These are phyloP conservation scores for Sclerotinia borealis DNA, from an alignment of 2,329 filamentous ascomycete species.

Conservation along the genomic window DNA sequence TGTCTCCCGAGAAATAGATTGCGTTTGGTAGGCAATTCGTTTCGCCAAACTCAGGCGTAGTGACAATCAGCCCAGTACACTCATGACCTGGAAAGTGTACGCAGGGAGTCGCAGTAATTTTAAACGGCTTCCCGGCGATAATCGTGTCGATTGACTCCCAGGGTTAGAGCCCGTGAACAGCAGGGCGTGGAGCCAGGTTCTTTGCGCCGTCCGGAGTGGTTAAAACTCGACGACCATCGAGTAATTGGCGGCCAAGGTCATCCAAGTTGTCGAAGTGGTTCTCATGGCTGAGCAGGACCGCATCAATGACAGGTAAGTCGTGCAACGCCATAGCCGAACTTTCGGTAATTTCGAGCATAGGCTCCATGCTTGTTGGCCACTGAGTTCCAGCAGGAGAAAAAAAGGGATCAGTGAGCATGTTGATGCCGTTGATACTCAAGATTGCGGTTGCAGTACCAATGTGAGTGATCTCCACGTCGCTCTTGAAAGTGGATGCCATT, in stretches of 20 bases:
- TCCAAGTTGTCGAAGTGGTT: slow-evolving; percentile 47
- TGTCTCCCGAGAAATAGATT: background rate
- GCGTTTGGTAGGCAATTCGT: background rate
- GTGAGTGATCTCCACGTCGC: slow-evolving; percentile 36
- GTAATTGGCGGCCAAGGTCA: slow-evolving; percentile 38
- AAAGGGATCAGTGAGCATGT: slow-evolving; percentile 41
- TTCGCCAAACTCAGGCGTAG: too few species aligned
- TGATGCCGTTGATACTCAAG: slow-evolving; percentile 38
- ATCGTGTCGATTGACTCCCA: slow-evolving; percentile 21
- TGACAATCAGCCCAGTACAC: background rate
- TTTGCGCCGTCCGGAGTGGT: background rate
- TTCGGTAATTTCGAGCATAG: background rate
- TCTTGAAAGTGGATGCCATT: slow-evolving; percentile 19
- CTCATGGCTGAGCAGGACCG: slow-evolving; percentile 41
- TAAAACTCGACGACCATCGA: slow-evolving; percentile 38
- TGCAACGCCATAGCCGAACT: background rate
- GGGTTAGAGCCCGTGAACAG: background rate
- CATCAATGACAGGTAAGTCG: background rate
- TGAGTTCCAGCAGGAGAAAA: slow-evolving; percentile 37
- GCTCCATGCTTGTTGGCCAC: slow-evolving; percentile 20
- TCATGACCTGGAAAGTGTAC: background rate
- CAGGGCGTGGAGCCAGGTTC: background rate
- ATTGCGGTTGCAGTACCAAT: slow-evolving; percentile 46
- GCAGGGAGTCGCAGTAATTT: background rate
- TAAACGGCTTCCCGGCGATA: background rate